A percentile compares a stretch with the other conserved stretches of the same genome.
These are phyloP conservation scores for Dissophora globulifera DNA, from an alignment of 192 early-diverging fungal species.

Conservation along the genomic window DNA sequence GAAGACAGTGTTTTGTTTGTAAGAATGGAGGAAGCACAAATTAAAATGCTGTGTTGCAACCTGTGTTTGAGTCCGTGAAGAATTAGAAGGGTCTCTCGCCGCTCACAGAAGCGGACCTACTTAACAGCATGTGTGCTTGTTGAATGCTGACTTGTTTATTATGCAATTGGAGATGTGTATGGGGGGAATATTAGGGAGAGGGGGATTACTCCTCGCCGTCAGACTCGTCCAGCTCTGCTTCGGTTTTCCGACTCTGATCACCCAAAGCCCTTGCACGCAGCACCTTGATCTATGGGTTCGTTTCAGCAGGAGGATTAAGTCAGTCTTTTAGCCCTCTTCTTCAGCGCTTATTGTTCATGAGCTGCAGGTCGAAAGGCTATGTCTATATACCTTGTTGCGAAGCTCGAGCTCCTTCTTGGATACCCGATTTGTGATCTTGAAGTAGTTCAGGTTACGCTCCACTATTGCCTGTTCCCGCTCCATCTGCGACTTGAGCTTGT, in stretches of 20 bases:
- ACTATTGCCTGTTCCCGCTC: constrained; percentile 31
- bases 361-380: neutral
- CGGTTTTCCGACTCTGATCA: constrained; percentile 15
- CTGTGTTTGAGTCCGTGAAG: no score
- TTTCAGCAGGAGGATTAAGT: no score
- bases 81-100: no score
- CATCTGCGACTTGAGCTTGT: constrained; percentile 25
- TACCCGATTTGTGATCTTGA: constrained; percentile 28
- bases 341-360: neutral
- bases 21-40: no score
- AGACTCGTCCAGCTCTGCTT: constrained; percentile 33
- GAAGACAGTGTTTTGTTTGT: no score
- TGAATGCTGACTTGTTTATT: no score
- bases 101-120: no score
- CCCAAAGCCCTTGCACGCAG: constrained; percentile 31
- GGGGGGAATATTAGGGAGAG: neutral
- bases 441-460: constrained; percentile 36
- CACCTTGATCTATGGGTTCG: constrained; percentile 51
- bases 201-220: constrained; percentile 42
- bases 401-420: constrained; percentile 52
- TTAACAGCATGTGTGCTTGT: no score
- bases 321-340: no score
- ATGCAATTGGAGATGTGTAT: neutral
- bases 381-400: constrained; percentile 29
- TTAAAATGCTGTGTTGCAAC: no score